phyloP scores from a whole-genome alignment of 192 early-diverging fungal species.

The Backusella psychrophila region DNA sequence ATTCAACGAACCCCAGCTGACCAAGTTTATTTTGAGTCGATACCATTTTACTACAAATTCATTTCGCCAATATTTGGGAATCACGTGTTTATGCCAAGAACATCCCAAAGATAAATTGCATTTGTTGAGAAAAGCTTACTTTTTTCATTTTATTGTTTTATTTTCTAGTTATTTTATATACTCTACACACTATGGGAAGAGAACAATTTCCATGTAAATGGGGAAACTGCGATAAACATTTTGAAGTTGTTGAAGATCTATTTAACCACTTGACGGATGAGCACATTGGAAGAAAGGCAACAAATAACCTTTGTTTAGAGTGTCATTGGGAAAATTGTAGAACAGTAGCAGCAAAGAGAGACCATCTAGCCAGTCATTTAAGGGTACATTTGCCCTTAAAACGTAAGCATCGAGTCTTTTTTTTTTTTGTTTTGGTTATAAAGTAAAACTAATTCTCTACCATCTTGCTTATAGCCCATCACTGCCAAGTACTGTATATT shows the following conservation, averaged over 20 bases:
- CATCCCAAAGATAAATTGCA: background rate
- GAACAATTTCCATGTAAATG: constrained; percentile 14
- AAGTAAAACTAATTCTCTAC: background rate
- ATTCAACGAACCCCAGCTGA: too few species aligned
- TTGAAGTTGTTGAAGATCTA: constrained; percentile 23
- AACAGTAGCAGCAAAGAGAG: constrained; percentile 37
- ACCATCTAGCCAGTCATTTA: constrained; percentile 30
- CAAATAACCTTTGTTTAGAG: constrained; percentile 79
- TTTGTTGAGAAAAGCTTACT: background rate
- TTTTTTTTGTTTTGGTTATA: background rate
- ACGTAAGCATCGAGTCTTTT: constrained; percentile 9
- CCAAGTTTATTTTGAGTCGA: too few species aligned
- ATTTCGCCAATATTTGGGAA: background rate
- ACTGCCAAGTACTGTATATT: constrained; percentile 4
- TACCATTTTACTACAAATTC: too few species aligned
- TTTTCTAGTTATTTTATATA: background rate
- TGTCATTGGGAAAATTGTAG: constrained; percentile 87
- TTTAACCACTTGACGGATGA: constrained; percentile 61
- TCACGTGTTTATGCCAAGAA: background rate
- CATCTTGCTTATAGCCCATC: constrained; percentile 8
- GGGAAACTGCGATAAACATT: constrained; percentile 6
- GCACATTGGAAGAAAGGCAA: constrained; percentile 87
- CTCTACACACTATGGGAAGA: background rate
- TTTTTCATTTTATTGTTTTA: background rate
- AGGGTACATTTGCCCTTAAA: constrained; percentile 32